Base-by-base conservation (phyloP, 1,139 yeast genomes). In the Nematodospora anomalae region DNA sequence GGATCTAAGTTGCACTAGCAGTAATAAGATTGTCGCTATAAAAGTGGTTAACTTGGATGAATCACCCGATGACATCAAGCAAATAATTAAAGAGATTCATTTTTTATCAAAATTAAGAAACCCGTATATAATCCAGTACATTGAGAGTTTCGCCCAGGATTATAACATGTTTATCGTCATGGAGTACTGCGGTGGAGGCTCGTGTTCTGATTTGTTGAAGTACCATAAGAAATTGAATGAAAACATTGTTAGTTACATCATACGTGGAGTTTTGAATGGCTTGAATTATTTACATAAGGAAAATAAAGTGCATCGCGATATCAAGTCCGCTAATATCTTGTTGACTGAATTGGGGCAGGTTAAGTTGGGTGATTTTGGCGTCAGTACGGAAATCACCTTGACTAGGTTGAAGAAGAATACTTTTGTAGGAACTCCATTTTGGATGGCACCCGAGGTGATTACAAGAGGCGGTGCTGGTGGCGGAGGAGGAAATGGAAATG, bases 361-460 rank as follows among this genome's bases (percentile, higher is more conserved):
- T 11, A 86, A 86, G 54, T 60, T 87, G 29, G 95, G 88, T 0
- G 96, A 87, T 61, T 86, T 87, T 66, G 96, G 96, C 1, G 95
- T 87, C 6, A 82, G 90, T 50, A 92, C 92, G 0, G 88, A 84
- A 52, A 65, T 85, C 26, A 74, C 83, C n/a, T 66, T 76, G 27
- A 78, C 86, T 1, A 67, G 70, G 33, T 69, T 73, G 36, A 77
- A 76, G 45, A 75, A 80, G 46, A 71, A 76, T 42, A 86, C 95
- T 0, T 82, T 86, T 67, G 95, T 86, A 24, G 96, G 96, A 0
- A 86, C 95, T 0, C 95, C 95, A 13, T 85, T 79, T 57, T 87
- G 95, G 95, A 87, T 87, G 95, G 95, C 95, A 0, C 96, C 95
- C 0, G 96, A 87, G 53, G 83, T 86, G 21, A 82, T 87, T 16